These are phyloP conservation scores for Mycena kentingensis DNA, from an alignment of 768 basidiomycete genomes.

Conservation along the genomic window DNA sequence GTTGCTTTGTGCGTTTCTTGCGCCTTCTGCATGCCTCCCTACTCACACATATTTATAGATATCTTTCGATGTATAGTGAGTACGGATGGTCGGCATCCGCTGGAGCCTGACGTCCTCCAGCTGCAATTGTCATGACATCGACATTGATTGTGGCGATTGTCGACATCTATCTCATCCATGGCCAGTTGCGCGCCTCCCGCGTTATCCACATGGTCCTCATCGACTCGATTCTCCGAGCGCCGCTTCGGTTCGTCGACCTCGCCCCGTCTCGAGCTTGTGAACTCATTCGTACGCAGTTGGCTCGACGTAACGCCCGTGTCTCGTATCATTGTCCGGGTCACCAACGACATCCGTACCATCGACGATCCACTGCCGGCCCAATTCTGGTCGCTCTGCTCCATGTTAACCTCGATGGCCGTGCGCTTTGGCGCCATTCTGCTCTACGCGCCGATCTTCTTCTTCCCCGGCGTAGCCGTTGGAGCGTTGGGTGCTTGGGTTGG, in stretches of 20 bases:
- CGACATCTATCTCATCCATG: constrained; percentile 45
- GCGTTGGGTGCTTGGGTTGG: constrained; percentile 47
- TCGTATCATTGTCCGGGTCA: constrained; percentile 65
- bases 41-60: not conserved
- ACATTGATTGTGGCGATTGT: constrained; percentile 26
- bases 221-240: constrained; percentile 58
- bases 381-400: constrained; percentile 31
- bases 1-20: constrained; percentile 4
- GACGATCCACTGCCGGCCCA: constrained; percentile 43
- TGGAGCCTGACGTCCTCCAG: not conserved
- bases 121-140: not conserved
- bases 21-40: not conserved
- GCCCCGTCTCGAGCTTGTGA: not conserved
- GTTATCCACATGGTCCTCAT: constrained; percentile 56
- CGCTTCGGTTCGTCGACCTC: constrained; percentile 48
- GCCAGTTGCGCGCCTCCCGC: constrained; percentile 54
- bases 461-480: constrained; percentile 45
- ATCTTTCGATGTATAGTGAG: not conserved
- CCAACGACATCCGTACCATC: constrained; percentile 64
- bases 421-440: constrained; percentile 41
- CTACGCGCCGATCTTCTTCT: constrained; percentile 43
- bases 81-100: not conserved
- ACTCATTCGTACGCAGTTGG: constrained; percentile 40
- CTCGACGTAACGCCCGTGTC: constrained; percentile 47
- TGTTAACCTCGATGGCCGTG: constrained; percentile 39